These are phyloP conservation scores for Phanerochaete sordida DNA, from an alignment of 768 basidiomycete genomes.

Conservation along the genomic window DNA sequence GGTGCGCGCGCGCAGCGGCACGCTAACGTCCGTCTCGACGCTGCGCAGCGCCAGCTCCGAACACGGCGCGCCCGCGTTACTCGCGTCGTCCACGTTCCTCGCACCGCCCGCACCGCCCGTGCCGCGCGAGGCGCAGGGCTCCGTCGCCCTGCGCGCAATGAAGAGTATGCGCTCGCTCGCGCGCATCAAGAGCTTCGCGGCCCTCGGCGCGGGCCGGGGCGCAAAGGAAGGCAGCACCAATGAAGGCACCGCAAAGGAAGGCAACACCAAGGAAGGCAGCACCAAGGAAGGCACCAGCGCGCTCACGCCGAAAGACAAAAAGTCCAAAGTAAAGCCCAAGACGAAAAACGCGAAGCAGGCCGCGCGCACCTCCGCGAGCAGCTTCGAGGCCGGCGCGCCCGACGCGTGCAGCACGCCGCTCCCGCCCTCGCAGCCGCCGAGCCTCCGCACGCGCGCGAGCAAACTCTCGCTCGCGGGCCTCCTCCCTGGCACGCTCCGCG, in stretches of 20 bases:
- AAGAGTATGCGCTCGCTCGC: conserved; percentile 71
- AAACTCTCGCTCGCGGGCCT: conserved; percentile 56
- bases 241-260: conserved; percentile 15
- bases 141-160: conserved; percentile 78
- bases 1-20: background rate
- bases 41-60: background rate
- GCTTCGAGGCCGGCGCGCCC: conserved; percentile 65
- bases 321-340: conserved; percentile 21
- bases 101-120: background rate
- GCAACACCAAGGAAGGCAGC: conserved; percentile 18
- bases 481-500: conserved; percentile 38
- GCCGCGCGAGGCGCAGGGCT: conserved; percentile 37
- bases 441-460: conserved; percentile 53
- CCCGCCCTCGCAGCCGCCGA: conserved; percentile 21
- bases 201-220: conserved; percentile 38
- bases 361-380: conserved; percentile 50
- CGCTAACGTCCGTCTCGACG: background rate
- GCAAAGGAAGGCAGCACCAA: conserved; percentile 23
- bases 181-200: conserved; percentile 69
- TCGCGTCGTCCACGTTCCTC: conserved; percentile 18
- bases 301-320: too few relatives aligned
- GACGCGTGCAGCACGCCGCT: conserved; percentile 44
- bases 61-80: conserved; percentile 1
- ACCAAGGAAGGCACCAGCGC: conserved; percentile 3
- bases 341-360: conserved; percentile 36